Evolutionary conservation across 176 grass and related monocot genomes (phyloP).

Genomic region (Triticum monococcum): DNA sequence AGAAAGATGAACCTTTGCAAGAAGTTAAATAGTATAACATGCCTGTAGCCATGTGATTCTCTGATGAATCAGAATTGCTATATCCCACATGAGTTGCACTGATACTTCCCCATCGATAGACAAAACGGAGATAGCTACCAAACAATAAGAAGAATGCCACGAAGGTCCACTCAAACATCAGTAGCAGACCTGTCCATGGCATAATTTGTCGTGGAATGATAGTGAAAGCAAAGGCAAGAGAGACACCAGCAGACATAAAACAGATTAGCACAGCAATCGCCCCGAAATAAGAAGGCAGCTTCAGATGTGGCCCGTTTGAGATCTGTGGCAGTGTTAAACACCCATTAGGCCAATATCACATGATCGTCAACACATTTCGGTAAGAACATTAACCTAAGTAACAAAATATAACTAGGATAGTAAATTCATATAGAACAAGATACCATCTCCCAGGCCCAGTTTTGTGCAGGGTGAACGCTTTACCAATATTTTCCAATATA

Average conservation of each 20-base stretch:
- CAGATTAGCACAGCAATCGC: slow-evolving; percentile 54
- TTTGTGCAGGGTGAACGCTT: not conserved
- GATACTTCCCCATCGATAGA: slow-evolving; percentile 64
- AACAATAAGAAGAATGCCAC: slow-evolving; percentile 71
- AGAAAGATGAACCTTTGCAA: not conserved
- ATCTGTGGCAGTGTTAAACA: slow-evolving; percentile 47
- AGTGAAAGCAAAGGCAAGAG: slow-evolving; percentile 65
- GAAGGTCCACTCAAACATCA: slow-evolving; percentile 84
- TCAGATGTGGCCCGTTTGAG: slow-evolving; percentile 43
- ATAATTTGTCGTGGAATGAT: slow-evolving; percentile 75
- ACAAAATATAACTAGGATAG: not conserved
- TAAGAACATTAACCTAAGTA: slow-evolving; percentile 9
- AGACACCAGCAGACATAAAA: slow-evolving; percentile 51
- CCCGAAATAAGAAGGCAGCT: slow-evolving; percentile 74
- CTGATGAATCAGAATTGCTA: slow-evolving; percentile 38
- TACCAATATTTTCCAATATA: slow-evolving; percentile 14
- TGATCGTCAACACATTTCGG: slow-evolving; percentile 5
- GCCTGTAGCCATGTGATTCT: slow-evolving; percentile 69
- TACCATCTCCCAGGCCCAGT: not conserved
- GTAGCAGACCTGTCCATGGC: slow-evolving; percentile 83
- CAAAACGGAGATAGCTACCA: slow-evolving; percentile 64
- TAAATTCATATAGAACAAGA: slow-evolving; percentile 15
- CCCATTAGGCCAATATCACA: slow-evolving; percentile 18
- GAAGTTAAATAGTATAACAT: slow-evolving; percentile 34
- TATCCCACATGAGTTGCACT: slow-evolving; percentile 48